Conservation (phyloP, 805 yeast species). For the Saturnispora quitensis region DNA sequence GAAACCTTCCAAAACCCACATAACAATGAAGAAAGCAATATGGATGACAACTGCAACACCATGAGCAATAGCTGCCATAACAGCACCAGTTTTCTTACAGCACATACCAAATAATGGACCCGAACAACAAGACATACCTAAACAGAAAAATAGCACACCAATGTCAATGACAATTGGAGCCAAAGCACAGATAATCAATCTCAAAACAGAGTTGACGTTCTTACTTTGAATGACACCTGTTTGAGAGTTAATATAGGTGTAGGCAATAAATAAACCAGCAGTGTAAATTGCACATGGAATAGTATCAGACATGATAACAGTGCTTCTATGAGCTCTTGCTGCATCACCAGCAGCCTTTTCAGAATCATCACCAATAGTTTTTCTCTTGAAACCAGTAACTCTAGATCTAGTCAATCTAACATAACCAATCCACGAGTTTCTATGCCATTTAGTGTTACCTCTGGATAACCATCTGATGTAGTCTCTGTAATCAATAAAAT, state of each 20-base stretch:
- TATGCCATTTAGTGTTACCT: slow-evolving; percentile 61
- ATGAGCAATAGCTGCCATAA: slow-evolving; percentile 91
- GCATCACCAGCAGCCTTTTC: slow-evolving; percentile 82
- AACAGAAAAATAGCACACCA: slow-evolving; percentile 71
- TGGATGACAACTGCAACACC: slow-evolving; percentile 88
- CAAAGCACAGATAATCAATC: slow-evolving; percentile 71
- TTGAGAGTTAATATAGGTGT: slow-evolving; percentile 75
- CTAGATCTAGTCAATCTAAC: slow-evolving; percentile 55
- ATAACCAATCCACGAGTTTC: slow-evolving; percentile 72
- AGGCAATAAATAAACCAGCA: slow-evolving; percentile 74
- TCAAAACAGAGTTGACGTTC: slow-evolving; percentile 57
- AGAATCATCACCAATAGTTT: slow-evolving; percentile 64
- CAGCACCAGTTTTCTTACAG: slow-evolving; percentile 95
- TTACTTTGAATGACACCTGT: slow-evolving; percentile 59
- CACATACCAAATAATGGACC: slow-evolving; percentile 94
- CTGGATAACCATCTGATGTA: slow-evolving; percentile 65
- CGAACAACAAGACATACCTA: slow-evolving; percentile 88
- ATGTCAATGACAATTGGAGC: slow-evolving; percentile 88
- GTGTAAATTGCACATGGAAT: slow-evolving; percentile 64
- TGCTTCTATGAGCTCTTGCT: slow-evolving; percentile 72
- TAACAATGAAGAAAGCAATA: slow-evolving; percentile 79
- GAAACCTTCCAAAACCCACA: slow-evolving; percentile 97
- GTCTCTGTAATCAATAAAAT: slow-evolving; percentile 53
- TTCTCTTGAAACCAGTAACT: slow-evolving; percentile 51
- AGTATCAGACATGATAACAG: slow-evolving; percentile 61